Evolutionary conservation across 176 grass and related monocot species (phyloP), one percentile per base, ranked within the genome.

Genomic region (Dactylis glomerata): DNA sequence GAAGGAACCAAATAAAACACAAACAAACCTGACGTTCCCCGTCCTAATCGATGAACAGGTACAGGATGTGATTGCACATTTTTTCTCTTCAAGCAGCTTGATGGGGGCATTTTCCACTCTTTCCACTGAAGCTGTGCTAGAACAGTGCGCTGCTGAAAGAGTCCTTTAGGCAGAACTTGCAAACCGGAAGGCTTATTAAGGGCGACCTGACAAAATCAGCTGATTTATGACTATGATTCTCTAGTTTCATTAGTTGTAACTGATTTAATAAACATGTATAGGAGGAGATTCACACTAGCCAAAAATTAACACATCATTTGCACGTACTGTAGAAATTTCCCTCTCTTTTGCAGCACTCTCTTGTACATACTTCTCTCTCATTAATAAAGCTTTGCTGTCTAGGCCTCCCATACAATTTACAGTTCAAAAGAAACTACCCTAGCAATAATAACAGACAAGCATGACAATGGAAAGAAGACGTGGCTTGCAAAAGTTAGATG

Each of bases 91-190:
- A 68, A 86, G 50, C 6, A 72, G 77, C 37, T 40, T 74, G 76
- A 74, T 71, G 81, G 38, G 28, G 71, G 20, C 50, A 76, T 89
- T 52, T 87, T 94, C 95, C 92, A 97, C 33, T 91, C 84, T 89
- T 85, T 94, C 88, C 87, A 89, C 77, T 95, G 87, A 57, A 95
- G 87, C 33, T 98, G 96, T 40, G 85, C 86, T 67, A 98, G 73
- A 66, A 95, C 89, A 87, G 96, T 98, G 15, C 93, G 88, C 58
- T 95, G 96, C 78, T 98, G 96, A 65, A 98, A 98, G 59, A 98
- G 91, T 46, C 96, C 96, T 83, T 94, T 92, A 69, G 92, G 91
- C 32, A 98, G 84, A 88, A 98, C 93, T 98, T 98, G 96, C 91
- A 98, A 84, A 68, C 96, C 93, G 44, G 93, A 95, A 84, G 96